Evolutionary conservation across 1,139 yeast species (phyloP).

Genomic region (Blastobotrys illinoisensis): DNA sequence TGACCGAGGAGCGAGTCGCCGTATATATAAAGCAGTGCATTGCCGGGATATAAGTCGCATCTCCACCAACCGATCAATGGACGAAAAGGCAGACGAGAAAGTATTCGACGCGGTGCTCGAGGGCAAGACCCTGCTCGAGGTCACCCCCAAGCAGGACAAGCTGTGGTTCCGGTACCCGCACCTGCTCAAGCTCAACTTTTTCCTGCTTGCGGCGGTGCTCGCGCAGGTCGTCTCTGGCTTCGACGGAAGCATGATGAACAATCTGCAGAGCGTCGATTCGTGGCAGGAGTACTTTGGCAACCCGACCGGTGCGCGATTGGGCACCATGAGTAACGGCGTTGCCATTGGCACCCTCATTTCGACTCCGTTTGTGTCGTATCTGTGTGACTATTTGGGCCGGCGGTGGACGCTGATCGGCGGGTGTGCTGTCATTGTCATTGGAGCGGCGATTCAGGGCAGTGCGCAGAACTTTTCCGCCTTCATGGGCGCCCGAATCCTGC

Average conservation of each 20-base stretch:
- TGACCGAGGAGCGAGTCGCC: not conserved
- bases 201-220: constrained; percentile 39
- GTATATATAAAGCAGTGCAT: not conserved
- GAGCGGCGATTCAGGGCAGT: constrained; percentile 42
- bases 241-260: constrained; percentile 50
- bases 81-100: constrained; percentile 1
- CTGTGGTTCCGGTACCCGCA: constrained; percentile 37
- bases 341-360: constrained; percentile 41
- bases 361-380: constrained; percentile 21
- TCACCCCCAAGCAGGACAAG: constrained; percentile 29
- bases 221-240: constrained; percentile 47
- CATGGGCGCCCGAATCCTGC: constrained; percentile 43
- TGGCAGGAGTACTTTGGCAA: constrained; percentile 38
- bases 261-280: constrained; percentile 41
- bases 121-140: constrained; percentile 13
- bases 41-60: not conserved
- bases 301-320: constrained; percentile 42
- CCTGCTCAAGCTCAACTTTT: constrained; percentile 35
- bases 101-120: constrained; percentile 1
- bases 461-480: constrained; percentile 41
- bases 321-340: constrained; percentile 48
- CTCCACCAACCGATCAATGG: not conserved
- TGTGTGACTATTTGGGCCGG: constrained; percentile 47
- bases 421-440: constrained; percentile 38
- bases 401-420: constrained; percentile 40